Evolutionary conservation across 2,329 filamentous ascomycete species (phyloP).

Genomic region (Cladosporium austrohemisphaericum): DNA sequence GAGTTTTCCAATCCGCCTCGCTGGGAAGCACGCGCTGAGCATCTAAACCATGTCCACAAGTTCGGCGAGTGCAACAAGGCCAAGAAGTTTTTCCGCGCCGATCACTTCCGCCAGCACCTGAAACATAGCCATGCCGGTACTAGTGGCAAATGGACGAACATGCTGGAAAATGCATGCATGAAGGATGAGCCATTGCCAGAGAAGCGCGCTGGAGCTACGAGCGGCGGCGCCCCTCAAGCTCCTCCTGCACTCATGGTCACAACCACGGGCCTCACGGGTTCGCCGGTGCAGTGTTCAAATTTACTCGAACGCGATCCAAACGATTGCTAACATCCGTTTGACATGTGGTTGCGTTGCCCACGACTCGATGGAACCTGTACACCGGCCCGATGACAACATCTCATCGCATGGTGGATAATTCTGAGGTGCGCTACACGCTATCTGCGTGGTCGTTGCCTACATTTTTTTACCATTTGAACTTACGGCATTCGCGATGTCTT

Average conservation of each 20-base stretch:
- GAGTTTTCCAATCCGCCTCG: constrained; percentile 85
- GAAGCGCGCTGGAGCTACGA: constrained; percentile 21
- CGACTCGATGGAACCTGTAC: not conserved
- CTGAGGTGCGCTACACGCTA: no score
- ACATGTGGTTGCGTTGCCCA: not conserved
- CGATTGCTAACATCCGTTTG: constrained; percentile 1
- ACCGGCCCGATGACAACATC: not conserved
- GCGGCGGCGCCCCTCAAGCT: constrained; percentile 14
- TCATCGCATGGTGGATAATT: no score
- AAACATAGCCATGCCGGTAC: constrained; percentile 97
- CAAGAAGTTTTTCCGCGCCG: constrained; percentile 96
- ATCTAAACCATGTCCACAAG: constrained; percentile 89
- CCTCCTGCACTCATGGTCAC: constrained; percentile 28
- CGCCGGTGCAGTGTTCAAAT: constrained; percentile 12
- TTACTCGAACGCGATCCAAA: constrained; percentile 6
- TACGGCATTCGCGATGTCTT: not conserved
- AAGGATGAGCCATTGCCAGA: constrained; percentile 70
- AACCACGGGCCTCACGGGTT: constrained; percentile 21
- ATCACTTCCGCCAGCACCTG: constrained; percentile 96
- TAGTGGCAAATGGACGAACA: constrained; percentile 98
- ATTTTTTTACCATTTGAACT: no score
- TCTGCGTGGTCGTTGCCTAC: no score
- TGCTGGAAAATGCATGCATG: constrained; percentile 96
- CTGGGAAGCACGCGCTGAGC: constrained; percentile 81
- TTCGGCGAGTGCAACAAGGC: constrained; percentile 97